phyloP scores from a whole-genome alignment of 257 asterid genomes.

The Petrea volubilis region DNA sequence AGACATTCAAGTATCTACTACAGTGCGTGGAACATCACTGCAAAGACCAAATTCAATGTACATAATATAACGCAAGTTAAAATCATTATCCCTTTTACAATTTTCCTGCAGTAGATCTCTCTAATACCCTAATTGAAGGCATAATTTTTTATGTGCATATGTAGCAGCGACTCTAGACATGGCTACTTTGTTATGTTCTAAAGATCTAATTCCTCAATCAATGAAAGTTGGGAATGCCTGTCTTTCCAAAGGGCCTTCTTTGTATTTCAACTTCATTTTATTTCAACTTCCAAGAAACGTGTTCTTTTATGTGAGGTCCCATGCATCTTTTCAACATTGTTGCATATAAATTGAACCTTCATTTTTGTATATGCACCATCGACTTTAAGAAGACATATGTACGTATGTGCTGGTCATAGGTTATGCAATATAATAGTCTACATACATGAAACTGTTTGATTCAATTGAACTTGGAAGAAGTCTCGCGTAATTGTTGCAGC shows the following conservation, averaged over 20 bases:
- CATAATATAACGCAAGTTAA: slow-evolving; percentile 28
- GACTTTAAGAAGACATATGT: neutral
- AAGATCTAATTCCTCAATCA: neutral
- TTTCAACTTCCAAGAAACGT: neutral
- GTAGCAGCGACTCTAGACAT: neutral
- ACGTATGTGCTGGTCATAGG: neutral
- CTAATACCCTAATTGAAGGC: neutral
- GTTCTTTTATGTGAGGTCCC: neutral
- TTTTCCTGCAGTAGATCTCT: neutral
- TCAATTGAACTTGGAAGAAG: slow-evolving; percentile 14
- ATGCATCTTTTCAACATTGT: neutral
- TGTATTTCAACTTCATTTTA: too few species aligned
- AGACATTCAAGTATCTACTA: slow-evolving; percentile 62
- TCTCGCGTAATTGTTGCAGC: slow-evolving; percentile 21
- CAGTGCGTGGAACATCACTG: slow-evolving; percentile 53
- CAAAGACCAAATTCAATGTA: slow-evolving; percentile 33
- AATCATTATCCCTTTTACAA: neutral
- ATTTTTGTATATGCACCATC: neutral
- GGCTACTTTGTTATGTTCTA: neutral
- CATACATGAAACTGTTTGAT: neutral
- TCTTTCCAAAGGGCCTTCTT: neutral
- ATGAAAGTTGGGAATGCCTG: neutral
- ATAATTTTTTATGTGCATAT: neutral
- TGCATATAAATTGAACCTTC: neutral
- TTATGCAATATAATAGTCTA: neutral